phyloP scores from a whole-genome alignment of 2,329 filamentous ascomycete species.

The Colletotrichum sp. region DNA sequence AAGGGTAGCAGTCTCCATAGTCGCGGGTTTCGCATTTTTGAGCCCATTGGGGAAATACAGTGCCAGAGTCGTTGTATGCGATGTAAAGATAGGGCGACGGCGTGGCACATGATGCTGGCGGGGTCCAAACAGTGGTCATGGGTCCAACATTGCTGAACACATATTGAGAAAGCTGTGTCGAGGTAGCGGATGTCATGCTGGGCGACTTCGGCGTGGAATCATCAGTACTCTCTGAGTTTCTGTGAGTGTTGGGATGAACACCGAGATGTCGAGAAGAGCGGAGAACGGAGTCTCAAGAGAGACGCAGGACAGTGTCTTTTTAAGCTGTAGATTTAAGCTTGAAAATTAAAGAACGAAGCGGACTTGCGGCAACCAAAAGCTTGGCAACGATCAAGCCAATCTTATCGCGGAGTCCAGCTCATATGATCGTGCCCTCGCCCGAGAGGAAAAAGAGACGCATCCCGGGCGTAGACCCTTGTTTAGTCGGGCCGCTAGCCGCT shows the following conservation, averaged over 20 bases:
- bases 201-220: not conserved
- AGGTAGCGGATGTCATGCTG: not conserved
- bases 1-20: constrained; percentile 24
- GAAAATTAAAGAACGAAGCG: not conserved
- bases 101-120: constrained; percentile 14
- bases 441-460: not conserved
- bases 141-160: constrained; percentile 18
- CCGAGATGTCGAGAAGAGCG: not conserved
- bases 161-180: not conserved
- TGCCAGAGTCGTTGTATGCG: not conserved
- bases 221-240: not conserved
- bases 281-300: not conserved
- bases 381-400: not conserved
- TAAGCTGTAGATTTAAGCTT: not conserved
- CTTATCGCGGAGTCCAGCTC: not conserved
- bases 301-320: not conserved
- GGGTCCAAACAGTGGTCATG: constrained; percentile 22
- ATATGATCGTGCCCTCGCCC: not conserved
- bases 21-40: not conserved
- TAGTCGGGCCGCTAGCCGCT: not conserved
- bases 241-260: not conserved
- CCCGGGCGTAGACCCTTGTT: not conserved
- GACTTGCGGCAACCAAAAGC: not conserved
- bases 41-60: not conserved
- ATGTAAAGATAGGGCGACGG: not conserved